phyloP scores from a whole-genome alignment of 1,139 yeast genomes.

The Suhomyces bribrorum region DNA sequence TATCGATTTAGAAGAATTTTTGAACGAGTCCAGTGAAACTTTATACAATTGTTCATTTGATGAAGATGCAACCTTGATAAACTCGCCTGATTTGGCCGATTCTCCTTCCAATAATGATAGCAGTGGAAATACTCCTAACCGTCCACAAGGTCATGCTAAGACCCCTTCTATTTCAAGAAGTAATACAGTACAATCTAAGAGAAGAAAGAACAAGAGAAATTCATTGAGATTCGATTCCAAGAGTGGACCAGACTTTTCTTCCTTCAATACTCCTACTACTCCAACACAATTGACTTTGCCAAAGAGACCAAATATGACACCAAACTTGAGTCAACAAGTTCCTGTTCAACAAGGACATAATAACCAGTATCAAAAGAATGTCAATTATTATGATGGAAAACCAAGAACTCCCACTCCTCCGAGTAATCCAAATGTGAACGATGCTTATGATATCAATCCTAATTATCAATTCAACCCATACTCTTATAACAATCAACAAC shows the following conservation, averaged over 20 bases:
- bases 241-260: conserved; percentile 23
- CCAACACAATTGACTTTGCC: conserved; percentile 26
- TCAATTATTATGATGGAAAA: conserved; percentile 18
- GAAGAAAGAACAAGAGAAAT: conserved; percentile 35
- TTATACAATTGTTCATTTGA: conserved; percentile 38
- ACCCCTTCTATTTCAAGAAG: conserved; percentile 24
- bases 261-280: conserved; percentile 22
- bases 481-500: conserved; percentile 11
- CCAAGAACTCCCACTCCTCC: conserved; percentile 34
- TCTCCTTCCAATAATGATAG: conserved; percentile 12
- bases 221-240: conserved; percentile 32
- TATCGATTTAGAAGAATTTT: conserved; percentile 37
- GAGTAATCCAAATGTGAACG: conserved; percentile 13
- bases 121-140: conserved; percentile 13
- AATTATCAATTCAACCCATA: conserved; percentile 15
- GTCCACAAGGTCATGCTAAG: conserved; percentile 13
- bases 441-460: conserved; percentile 16
- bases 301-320: conserved; percentile 20
- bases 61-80: conserved; percentile 36
- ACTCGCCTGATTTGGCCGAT: conserved; percentile 26
- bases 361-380: conserved; percentile 12
- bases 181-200: conserved; percentile 28
- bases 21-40: conserved; percentile 37
- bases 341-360: conserved; percentile 8
- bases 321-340: conserved; percentile 6